These are phyloP conservation scores for Ochetophila trinervis DNA, from an alignment of 306 rosid species.

Conservation along the genomic window DNA sequence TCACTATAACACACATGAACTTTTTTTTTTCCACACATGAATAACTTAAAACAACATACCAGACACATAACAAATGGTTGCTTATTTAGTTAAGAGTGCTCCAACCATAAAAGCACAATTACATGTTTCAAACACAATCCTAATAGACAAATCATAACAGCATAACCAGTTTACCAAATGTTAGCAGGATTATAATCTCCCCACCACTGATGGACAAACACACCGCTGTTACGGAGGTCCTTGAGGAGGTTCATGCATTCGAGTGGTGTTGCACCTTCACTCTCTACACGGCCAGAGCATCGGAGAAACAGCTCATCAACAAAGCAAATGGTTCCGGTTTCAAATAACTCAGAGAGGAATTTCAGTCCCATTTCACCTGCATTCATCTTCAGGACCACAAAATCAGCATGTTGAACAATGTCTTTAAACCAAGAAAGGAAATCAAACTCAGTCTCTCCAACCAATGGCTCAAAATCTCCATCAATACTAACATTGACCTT, in stretches of 20 bases:
- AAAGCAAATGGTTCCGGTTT: conserved; percentile 67
- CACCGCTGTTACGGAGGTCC: conserved; percentile 68
- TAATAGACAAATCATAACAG: too few species aligned
- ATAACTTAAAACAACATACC: conserved; percentile 12
- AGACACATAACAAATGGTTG: too few species aligned
- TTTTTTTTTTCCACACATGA: conserved; percentile 12
- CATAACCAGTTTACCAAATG: conserved; percentile 5
- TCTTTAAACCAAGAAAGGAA: conserved; percentile 82
- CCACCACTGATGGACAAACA: conserved; percentile 94
- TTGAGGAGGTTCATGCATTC: conserved; percentile 60
- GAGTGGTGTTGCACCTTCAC: conserved; percentile 28
- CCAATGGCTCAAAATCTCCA: conserved; percentile 45
- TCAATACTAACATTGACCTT: neutral
- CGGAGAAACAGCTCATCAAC: conserved; percentile 78
- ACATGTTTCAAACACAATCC: too few species aligned
- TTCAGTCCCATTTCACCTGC: conserved; percentile 63
- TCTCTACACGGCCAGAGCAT: conserved; percentile 47
- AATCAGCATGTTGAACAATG: conserved; percentile 62
- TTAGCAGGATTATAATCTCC: conserved; percentile 32
- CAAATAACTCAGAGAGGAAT: conserved; percentile 55
- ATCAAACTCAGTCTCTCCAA: conserved; percentile 64
- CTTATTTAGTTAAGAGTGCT: too few species aligned
- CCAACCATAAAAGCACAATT: too few species aligned
- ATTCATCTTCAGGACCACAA: conserved; percentile 85
- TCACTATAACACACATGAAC: conserved; percentile 16